These are phyloP conservation scores for Didymella pinodella DNA, from an alignment of 2,329 filamentous ascomycete species.

Conservation along the genomic window DNA sequence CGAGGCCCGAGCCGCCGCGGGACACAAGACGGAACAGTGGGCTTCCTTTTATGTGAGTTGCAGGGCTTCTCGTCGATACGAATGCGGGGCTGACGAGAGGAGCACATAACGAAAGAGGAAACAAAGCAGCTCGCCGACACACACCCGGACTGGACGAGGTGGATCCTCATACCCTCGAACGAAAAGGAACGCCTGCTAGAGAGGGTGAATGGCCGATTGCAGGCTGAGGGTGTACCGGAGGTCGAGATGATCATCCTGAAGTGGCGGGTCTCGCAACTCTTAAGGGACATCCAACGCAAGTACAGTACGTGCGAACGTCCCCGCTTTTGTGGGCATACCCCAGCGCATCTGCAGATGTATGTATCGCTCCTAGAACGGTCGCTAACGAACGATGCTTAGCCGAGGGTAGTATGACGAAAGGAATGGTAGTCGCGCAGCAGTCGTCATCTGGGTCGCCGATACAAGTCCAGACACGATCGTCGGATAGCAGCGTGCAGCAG, in stretches of 20 bases:
- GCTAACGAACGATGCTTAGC: conserved; percentile 47
- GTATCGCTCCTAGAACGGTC: conserved; percentile 32
- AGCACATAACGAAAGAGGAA: conserved; percentile 51
- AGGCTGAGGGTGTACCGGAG: conserved; percentile 46
- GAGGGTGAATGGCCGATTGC: conserved; percentile 46
- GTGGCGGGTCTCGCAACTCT: conserved; percentile 48
- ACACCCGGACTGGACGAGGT: conserved; percentile 49
- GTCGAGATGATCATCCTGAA: conserved; percentile 51
- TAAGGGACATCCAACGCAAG: conserved; percentile 49
- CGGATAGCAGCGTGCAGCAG: conserved; percentile 38
- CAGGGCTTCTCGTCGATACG: conserved; percentile 19
- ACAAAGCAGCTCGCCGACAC: conserved; percentile 48
- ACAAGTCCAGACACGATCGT: conserved; percentile 37
- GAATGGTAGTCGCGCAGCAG: conserved; percentile 29
- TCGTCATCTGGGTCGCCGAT: conserved; percentile 41
- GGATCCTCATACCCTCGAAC: conserved; percentile 50
- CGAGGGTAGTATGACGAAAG: conserved; percentile 49
- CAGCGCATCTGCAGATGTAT: conserved; percentile 27
- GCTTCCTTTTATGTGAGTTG: conserved; percentile 49
- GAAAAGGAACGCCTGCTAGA: conserved; percentile 48
- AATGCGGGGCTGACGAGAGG: conserved; percentile 34
- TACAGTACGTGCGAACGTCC: conserved; percentile 44
- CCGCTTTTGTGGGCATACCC: conserved; percentile 32
- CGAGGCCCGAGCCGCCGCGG: conserved; percentile 46
- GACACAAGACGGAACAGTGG: conserved; percentile 50